phyloP scores from a whole-genome alignment of 441 rosid species.

The Pelargonium cotyledonis region DNA sequence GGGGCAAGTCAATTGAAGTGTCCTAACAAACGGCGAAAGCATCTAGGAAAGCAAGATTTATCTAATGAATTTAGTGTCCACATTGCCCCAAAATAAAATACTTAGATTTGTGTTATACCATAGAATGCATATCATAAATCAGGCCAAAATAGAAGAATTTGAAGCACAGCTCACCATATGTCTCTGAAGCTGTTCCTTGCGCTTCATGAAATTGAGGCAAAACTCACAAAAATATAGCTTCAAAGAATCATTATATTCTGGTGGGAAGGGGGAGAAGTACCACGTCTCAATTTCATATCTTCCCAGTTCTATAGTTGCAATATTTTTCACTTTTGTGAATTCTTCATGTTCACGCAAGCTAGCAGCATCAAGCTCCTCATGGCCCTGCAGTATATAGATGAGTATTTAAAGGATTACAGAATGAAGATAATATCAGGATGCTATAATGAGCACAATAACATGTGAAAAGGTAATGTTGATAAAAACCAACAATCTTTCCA shows the following conservation, averaged over 20 bases:
- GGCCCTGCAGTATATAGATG: conserved; percentile 48
- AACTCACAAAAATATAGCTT: conserved; percentile 99
- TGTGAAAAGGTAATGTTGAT: background rate
- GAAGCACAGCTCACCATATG: conserved; percentile 74
- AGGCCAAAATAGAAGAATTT: conserved; percentile 9
- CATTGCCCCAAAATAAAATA: background rate
- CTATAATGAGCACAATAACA: background rate
- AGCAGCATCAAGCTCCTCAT: conserved; percentile 99
- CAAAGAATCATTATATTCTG: conserved; percentile 88
- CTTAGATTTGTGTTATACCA: background rate
- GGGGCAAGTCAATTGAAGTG: no score
- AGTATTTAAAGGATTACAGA: background rate
- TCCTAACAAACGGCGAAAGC: no score
- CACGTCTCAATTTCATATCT: conserved; percentile 98
- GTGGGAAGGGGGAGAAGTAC: conserved; percentile 99
- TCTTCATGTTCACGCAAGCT: conserved; percentile 99
- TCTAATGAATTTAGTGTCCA: background rate
- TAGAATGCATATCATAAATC: conserved; percentile 7
- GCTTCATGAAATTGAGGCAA: conserved; percentile 97
- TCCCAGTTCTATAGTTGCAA: conserved; percentile 97
- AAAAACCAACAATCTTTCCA: background rate
- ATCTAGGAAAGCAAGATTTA: no score
- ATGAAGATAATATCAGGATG: background rate
- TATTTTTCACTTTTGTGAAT: conserved; percentile 96
- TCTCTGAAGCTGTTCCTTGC: conserved; percentile 98